These are phyloP conservation scores for Mycena rebaudengoi DNA, from an alignment of 768 basidiomycete species.

Conservation along the genomic window DNA sequence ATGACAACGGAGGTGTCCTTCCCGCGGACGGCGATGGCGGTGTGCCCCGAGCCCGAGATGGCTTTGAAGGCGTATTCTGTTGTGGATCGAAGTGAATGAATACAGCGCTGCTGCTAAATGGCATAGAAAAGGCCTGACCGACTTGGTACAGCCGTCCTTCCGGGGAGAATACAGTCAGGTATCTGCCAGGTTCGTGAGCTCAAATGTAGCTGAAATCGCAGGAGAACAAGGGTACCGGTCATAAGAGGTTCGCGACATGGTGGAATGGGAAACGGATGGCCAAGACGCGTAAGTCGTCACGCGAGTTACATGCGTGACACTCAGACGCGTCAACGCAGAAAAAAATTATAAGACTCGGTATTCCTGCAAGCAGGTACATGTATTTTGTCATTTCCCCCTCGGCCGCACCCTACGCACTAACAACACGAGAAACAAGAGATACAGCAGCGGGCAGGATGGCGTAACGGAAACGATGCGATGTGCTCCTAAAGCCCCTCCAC, in stretches of 20 bases:
- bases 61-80: slow-evolving; percentile 99
- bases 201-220: background rate
- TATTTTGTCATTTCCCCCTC: no score
- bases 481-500: slow-evolving; percentile 47
- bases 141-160: slow-evolving; percentile 99
- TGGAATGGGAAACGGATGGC: slow-evolving; percentile 42
- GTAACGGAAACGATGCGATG: no score
- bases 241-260: slow-evolving; percentile 95
- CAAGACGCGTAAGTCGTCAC: slow-evolving; percentile 65
- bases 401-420: background rate
- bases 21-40: slow-evolving; percentile 90
- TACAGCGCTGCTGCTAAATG: no score
- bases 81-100: slow-evolving; percentile 12
- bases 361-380: no score
- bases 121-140: slow-evolving; percentile 77
- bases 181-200: slow-evolving; percentile 61
- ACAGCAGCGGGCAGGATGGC: no score
- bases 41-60: slow-evolving; percentile 96
- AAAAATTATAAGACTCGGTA: no score
- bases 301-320: no score
- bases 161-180: slow-evolving; percentile 96
- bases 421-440: background rate
- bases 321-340: no score
- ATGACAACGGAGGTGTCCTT: slow-evolving; percentile 96
- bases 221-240: slow-evolving; percentile 65